Base-by-base conservation (phyloP, 371 early-diverging fungal genomes). In the Phascolomyces articulosus region DNA sequence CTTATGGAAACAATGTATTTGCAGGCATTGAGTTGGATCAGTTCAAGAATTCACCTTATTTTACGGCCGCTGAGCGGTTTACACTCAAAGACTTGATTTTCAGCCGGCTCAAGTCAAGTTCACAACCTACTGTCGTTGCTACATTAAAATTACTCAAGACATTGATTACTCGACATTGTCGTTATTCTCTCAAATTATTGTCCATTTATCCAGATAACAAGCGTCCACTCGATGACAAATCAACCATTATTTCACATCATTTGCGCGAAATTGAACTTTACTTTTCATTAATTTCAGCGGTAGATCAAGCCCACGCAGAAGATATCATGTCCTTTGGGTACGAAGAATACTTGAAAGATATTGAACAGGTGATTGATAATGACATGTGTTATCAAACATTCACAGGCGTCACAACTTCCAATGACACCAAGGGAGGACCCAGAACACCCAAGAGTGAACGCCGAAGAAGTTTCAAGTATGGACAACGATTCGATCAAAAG, bases 121-220 rank as follows among this genome's bases (percentile, higher is more conserved):
- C 91, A 0, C 86, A 85, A 47, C 83, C 90, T 4, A 88, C 93
- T 0, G 93, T 95, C 9, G 90, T 93, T 58, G 91, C 93, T 3
- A 91, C 95, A 0, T 78, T 96, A 27, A 92, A 90, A 64, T 74
- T 98, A 15, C 79, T 96, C 40, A 87, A 89, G 23, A 87, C 90
- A 0, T 65, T 96, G 13, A 85, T 98, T 49, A 77, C 83, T 8
- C 79, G 86, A 13, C 95, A 96, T 67, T 92, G 92, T 70, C 85
- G 85, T 44, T 90, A 89, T 64, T 83, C 94, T 6, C 78, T 92
- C 28, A 82, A 80, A 55, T 66, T 95, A 24, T 73, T 95, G 24
- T 85, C 86, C 34, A 86, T 92, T 24, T 85, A 89, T 28, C 85
- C 83, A 6, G 89, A 85, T 44, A 73, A 70, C 53, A 77, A 44